Evolutionary conservation across 768 basidiomycete genomes (phyloP).

Genomic region (Clitopilus hobsonii): DNA sequence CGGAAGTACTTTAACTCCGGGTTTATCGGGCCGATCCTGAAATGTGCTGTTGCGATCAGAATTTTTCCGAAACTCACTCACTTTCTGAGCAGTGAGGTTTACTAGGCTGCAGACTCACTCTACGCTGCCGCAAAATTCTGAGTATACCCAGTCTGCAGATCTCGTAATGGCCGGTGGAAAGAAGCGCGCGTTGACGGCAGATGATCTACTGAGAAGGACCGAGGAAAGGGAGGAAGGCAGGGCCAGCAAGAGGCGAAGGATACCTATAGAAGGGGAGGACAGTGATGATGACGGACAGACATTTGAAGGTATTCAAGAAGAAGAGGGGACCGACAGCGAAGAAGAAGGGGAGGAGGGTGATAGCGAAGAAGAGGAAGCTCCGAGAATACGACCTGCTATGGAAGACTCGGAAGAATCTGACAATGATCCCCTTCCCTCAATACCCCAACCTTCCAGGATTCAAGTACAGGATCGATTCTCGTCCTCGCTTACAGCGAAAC

Average conservation of each 20-base stretch:
- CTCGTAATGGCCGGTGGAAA: conserved; percentile 11
- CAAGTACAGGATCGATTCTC: not conserved
- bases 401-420: conserved; percentile 7
- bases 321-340: conserved; percentile 5
- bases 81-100: no score
- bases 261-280: not conserved
- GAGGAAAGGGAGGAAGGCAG: conserved; percentile 25
- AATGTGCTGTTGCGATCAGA: not conserved
- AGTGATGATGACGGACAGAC: not conserved
- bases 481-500: not conserved
- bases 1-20: not conserved
- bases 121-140: no score
- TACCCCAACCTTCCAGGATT: not conserved
- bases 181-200: conserved; percentile 31
- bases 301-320: conserved; percentile 6
- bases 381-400: not conserved
- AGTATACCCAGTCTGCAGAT: not conserved
- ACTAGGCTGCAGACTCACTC: no score
- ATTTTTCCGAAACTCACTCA: not conserved
- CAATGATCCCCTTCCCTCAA: not conserved
- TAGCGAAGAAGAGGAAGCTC: not conserved
- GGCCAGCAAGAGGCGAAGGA: conserved; percentile 7
- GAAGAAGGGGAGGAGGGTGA: conserved; percentile 6
- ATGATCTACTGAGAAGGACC: conserved; percentile 42
- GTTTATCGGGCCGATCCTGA: not conserved